phyloP scores from a whole-genome alignment of 1,284 basidiomycete species.

The Mycosarcoma maydis region DNA sequence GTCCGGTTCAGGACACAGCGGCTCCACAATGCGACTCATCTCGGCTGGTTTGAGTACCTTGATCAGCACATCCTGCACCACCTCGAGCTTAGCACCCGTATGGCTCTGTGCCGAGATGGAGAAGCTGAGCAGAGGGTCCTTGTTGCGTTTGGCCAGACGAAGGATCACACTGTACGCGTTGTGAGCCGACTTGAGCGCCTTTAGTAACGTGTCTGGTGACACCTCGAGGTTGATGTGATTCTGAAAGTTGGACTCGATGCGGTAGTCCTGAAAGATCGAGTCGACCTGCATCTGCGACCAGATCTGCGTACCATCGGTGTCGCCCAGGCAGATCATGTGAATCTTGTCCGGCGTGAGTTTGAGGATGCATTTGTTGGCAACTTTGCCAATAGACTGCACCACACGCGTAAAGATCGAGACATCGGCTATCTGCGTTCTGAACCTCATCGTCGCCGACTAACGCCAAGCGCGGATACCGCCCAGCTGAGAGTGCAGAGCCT shows the following conservation, averaged over 20 bases:
- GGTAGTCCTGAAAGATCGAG: slow-evolving; percentile 55
- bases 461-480: slow-evolving; percentile 7
- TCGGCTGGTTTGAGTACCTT: slow-evolving; percentile 63
- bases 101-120: slow-evolving; percentile 55
- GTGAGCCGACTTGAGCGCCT: slow-evolving; percentile 58
- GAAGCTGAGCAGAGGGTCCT: slow-evolving; percentile 62
- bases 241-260: slow-evolving; percentile 66
- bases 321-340: slow-evolving; percentile 63
- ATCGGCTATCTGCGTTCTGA: slow-evolving; percentile 60
- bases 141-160: slow-evolving; percentile 63
- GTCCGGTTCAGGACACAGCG: slow-evolving; percentile 63
- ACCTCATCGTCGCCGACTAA: slow-evolving; percentile 50
- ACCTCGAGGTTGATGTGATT: slow-evolving; percentile 68
- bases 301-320: slow-evolving; percentile 62
- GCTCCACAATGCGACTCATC: slow-evolving; percentile 61
- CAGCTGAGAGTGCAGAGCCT: slow-evolving; percentile 5
- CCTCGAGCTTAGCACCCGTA: slow-evolving; percentile 55
- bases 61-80: slow-evolving; percentile 65
- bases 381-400: slow-evolving; percentile 61
- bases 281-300: slow-evolving; percentile 63
- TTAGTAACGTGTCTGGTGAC: slow-evolving; percentile 61
- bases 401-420: slow-evolving; percentile 55
- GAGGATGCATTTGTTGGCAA: slow-evolving; percentile 62
- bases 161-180: slow-evolving; percentile 58
- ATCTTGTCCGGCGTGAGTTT: slow-evolving; percentile 61